Base-by-base conservation (phyloP, 176 grass and related monocot genomes). In the Areca catechu region DNA sequence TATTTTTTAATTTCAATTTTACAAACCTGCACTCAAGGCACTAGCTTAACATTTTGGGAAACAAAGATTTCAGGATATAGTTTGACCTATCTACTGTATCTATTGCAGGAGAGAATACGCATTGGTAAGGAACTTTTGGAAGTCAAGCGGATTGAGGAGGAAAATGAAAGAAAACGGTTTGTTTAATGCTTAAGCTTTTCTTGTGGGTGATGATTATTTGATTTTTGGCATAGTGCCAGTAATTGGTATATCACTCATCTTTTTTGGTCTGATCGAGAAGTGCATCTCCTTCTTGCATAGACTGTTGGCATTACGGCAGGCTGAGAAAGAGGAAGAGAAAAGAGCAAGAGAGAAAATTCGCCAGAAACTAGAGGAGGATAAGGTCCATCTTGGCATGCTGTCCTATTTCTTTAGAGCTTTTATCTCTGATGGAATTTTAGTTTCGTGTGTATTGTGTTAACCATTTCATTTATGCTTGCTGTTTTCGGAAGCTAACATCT, bases 301-400 rank as follows among this genome's bases (percentile, higher is more conserved):
- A 69, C 82, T 98, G 48, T 63, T 92, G 80, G 93, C 86, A 76
- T 58, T 92, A 51, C 79, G 93, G 50, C 83, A 80, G 67, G 79
- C 80, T 58, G 93, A 98, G 78, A 98, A 98, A 80, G 93, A 98
- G 57, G 93, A 98, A 60, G 93, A 98, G 60, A 92, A 85, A 69
- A 71, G 76, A 78, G 87, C 87, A 59, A 88, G 93, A 92, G 93
- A 98, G 63, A 98, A 76, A 57, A 98, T 98, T 51, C 87, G 81
- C 21, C 93, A 98, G 66, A 88, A 88, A 80, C 51, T 98, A 54
- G 93, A 98, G 72, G 93, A 92, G 54, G 87, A 98, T 80, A 98
- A 98, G 93, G 93, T 98, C 56, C 21, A 7, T 71, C 20, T 21
- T 66, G 15, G 54, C 22, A 60, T 78, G 16, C n/a, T 25, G 15